Percentiles rank a stretch among this genome's conserved stretches.
Evolutionary conservation across 257 asterid species (phyloP).

Genomic region (Solanum acaule): DNA sequence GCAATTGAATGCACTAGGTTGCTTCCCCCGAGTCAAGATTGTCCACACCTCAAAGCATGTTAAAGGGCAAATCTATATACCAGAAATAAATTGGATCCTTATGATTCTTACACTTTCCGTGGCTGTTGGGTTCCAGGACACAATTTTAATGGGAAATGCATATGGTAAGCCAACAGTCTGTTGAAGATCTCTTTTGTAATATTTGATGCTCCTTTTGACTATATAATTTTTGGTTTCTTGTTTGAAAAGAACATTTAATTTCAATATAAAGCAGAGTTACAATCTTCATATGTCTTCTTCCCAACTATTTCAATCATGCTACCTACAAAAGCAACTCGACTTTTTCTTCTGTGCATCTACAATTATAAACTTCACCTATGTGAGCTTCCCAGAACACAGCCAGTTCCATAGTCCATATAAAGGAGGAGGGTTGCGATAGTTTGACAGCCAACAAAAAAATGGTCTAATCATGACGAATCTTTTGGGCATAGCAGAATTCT

Average conservation of each 20-base stretch:
- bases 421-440: not conserved
- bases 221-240: not conserved
- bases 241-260: not conserved
- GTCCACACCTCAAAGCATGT: slow-evolving; percentile 74
- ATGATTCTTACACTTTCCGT: slow-evolving; percentile 66
- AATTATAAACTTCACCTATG: not conserved
- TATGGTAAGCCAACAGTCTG: slow-evolving; percentile 37
- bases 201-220: not conserved
- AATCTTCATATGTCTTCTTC: not conserved
- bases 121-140: slow-evolving; percentile 52
- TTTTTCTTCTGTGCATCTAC: not conserved
- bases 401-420: not conserved
- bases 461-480: not conserved
- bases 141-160: slow-evolving; percentile 55
- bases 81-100: slow-evolving; percentile 71
- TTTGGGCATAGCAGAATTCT: not conserved
- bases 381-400: not conserved
- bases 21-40: slow-evolving; percentile 75
- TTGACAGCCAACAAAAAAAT: not conserved
- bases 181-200: not conserved
- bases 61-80: slow-evolving; percentile 62
- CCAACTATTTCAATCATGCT: not conserved
- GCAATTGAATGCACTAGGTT: slow-evolving; percentile 64
- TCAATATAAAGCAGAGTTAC: not conserved
- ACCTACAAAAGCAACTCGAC: not conserved